Percentiles rank a stretch among this genome's conserved stretches.
These are phyloP conservation scores for Coemansia sp. DNA, from an alignment of 192 early-diverging fungal genomes.

Conservation along the genomic window DNA sequence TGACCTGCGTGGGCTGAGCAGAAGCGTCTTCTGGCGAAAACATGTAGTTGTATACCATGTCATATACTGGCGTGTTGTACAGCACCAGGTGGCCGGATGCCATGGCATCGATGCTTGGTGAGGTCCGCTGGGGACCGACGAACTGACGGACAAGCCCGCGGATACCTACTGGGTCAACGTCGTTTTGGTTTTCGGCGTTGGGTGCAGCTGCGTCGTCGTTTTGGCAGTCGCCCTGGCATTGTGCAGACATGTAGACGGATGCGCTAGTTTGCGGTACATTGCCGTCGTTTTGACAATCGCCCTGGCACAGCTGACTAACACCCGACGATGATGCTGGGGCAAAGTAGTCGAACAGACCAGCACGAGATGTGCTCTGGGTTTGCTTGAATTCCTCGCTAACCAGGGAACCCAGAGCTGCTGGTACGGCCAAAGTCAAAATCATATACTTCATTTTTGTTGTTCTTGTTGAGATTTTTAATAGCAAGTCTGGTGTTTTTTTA, in stretches of 20 bases:
- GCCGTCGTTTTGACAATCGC: conserved; percentile 26
- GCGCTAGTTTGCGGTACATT: neutral
- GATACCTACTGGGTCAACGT: neutral
- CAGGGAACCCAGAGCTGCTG: conserved; percentile 4
- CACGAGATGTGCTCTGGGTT: neutral
- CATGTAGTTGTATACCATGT: conserved; percentile 47
- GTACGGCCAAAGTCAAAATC: conserved; percentile 1
- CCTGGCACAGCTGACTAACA: conserved; percentile 25
- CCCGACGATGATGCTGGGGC: conserved; percentile 1
- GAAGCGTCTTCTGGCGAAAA: neutral
- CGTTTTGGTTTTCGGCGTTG: neutral
- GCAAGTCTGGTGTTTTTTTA: neutral
- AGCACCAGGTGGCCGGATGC: conserved; percentile 12
- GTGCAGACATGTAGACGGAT: neutral
- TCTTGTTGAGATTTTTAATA: neutral
- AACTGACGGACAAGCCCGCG: conserved; percentile 11
- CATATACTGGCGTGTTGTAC: conserved; percentile 30
- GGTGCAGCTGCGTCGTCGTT: conserved; percentile 5
- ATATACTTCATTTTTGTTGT: conserved; percentile 24
- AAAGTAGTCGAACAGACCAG: conserved; percentile 7
- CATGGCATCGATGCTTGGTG: neutral
- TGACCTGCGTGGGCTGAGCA: conserved; percentile 7
- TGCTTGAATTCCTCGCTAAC: conserved; percentile 2
- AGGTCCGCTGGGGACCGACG: conserved; percentile 3
- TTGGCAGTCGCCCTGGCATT: conserved; percentile 46